Conservation (phyloP, 1,284 basidiomycete genomes). For the Sanghuangporus sanghuang region DNA sequence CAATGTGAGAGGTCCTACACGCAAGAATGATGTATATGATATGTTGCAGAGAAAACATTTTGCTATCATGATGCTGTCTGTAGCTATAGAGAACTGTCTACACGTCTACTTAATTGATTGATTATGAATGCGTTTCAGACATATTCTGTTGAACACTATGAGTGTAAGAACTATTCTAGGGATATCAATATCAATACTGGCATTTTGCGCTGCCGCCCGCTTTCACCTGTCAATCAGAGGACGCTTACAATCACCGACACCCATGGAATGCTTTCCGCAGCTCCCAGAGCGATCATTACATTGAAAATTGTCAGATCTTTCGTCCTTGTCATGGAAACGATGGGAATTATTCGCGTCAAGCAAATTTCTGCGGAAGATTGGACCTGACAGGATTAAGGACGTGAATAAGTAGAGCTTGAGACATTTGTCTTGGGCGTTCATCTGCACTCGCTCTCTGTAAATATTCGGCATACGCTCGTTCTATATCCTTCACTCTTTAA, state of each 20-base stretch:
- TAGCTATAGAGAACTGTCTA: background rate
- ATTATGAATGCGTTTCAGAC: background rate
- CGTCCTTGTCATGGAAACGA: too few species aligned
- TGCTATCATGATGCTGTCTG: background rate
- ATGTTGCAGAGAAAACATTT: background rate
- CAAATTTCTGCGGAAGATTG: too few species aligned
- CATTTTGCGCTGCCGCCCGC: background rate
- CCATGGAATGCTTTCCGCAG: background rate
- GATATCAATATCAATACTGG: too few species aligned
- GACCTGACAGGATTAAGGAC: too few species aligned
- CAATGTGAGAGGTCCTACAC: conserved; percentile 24
- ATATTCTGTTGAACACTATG: background rate
- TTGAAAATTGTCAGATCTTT: background rate
- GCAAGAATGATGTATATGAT: background rate
- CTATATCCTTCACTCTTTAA: background rate
- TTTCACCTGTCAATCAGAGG: background rate
- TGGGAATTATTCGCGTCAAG: too few species aligned
- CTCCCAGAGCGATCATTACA: background rate
- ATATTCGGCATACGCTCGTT: too few species aligned
- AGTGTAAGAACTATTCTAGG: too few species aligned
- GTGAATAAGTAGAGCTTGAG: too few species aligned
- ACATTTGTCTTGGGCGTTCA: too few species aligned
- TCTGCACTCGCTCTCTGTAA: too few species aligned
- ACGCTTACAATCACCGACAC: background rate
- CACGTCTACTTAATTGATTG: background rate